Conservation (phyloP, 2,329 filamentous ascomycete genomes). For the Claviceps humidiphila region DNA sequence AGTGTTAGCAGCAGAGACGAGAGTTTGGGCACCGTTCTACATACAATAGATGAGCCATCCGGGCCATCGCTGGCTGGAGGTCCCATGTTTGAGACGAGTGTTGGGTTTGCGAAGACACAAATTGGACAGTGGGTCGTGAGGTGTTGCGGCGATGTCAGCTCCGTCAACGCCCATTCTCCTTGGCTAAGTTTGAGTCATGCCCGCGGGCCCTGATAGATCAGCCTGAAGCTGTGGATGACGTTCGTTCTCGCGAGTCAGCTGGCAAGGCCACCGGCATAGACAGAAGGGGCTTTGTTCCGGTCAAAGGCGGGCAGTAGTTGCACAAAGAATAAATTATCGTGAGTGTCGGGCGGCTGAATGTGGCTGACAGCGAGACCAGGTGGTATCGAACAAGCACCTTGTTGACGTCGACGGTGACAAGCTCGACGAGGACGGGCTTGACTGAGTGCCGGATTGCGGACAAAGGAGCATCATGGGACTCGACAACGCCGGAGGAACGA, state of each 20-base stretch:
- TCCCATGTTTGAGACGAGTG: constrained; percentile 17
- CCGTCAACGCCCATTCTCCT: constrained; percentile 7
- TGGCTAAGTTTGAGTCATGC: constrained; percentile 4
- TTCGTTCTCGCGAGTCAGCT: background rate
- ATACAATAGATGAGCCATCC: constrained; percentile 64
- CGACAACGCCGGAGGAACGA: background rate
- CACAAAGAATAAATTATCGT: background rate
- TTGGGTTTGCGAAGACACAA: constrained; percentile 11
- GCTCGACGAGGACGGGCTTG: background rate
- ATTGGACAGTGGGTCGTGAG: background rate
- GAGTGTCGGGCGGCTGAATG: background rate
- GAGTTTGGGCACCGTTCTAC: constrained; percentile 13
- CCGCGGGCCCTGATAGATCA: background rate
- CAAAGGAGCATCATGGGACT: background rate
- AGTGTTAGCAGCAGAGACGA: background rate
- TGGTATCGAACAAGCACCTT: background rate
- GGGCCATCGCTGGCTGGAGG: constrained; percentile 37
- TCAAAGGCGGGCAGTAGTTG: background rate
- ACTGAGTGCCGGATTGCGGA: background rate
- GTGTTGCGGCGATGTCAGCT: constrained; percentile 3
- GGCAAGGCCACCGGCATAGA: background rate
- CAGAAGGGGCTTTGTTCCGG: background rate
- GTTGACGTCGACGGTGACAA: background rate
- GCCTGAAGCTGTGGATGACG: background rate
- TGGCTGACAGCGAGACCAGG: background rate